Base-by-base conservation (phyloP, 768 basidiomycete species). In the Fomitopsis pulvina region DNA sequence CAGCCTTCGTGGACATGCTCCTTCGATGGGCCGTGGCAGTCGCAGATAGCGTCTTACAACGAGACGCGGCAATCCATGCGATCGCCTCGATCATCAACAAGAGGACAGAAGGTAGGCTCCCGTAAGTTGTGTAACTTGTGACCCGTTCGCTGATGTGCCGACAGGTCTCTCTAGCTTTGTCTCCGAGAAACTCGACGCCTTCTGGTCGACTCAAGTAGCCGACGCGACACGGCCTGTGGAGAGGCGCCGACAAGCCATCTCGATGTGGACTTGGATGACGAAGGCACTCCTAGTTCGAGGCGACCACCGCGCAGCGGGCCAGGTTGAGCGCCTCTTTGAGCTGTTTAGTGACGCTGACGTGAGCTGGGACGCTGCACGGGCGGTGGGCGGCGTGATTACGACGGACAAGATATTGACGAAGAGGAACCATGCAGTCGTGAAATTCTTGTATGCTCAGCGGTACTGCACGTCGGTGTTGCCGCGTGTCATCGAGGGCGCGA, bases 81-180 rank as follows among this genome's bases (percentile, higher is more conserved):
- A 62, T 91, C 16, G 74, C 84, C 1, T 77, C 83, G 0, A 67
- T 88, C n/a, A 66, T 92, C 24, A 96, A 97, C 64, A 91, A 92
- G 64, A 78, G 81, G 30, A 71, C 73, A 9, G 74, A 81, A 34
- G 81, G 93, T 92, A 42, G 54, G 75, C 56, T 39, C 20, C 20
- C 3, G 24, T 18, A 2, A 21, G 9, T n/a, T n/a, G n/a, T n/a
- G 38, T 45, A 2, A 30, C 27, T 46, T 48, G 16, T 6, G 50
- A 9, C 10, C 25, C 24, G 53, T 12, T 41, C 29, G 24, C 28
- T 51, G 12, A 47, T n/a, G 37, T 26, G 55, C 45, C 28, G 18
- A 14, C 45, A 86, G 85, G 76, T 41, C 58, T 80, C 6, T 59
- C 65, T 0, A 50, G 59, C 0, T 84, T 85, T 63, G 74, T 65